Conservation (phyloP, 352 stramenopile species). For the Phytopythium cucurbitacearum region DNA sequence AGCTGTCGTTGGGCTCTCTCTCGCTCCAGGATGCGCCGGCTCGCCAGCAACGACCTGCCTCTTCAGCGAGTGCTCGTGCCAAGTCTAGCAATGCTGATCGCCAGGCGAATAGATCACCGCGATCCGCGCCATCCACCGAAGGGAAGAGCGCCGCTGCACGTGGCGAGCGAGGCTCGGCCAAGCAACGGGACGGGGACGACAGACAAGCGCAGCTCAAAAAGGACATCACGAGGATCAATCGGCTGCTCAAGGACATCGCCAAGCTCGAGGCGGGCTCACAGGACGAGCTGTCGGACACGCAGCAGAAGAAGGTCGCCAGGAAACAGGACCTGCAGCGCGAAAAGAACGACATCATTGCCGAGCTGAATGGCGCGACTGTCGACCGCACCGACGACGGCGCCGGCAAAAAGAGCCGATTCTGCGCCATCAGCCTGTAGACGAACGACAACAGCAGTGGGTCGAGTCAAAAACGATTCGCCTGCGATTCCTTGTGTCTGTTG, state of each 20-base stretch:
- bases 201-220: slow-evolving; percentile 12
- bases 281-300: slow-evolving; percentile 22
- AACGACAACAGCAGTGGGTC: too few species aligned
- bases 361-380: slow-evolving; percentile 38
- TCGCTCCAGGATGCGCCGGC: not conserved
- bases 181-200: slow-evolving; percentile 4
- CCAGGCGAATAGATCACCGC: too few species aligned
- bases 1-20: slow-evolving; percentile 3
- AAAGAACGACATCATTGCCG: slow-evolving; percentile 32
- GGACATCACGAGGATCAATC: slow-evolving; percentile 47
- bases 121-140: not conserved
- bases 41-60: too few species aligned
- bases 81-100: too few species aligned
- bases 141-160: not conserved
- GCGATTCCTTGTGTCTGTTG: too few species aligned
- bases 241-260: slow-evolving; percentile 28
- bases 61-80: too few species aligned
- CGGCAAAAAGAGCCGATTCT: slow-evolving; percentile 14
- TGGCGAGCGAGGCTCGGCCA: not conserved
- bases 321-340: slow-evolving; percentile 34
- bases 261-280: slow-evolving; percentile 12
- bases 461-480: too few species aligned
- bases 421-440: slow-evolving; percentile 20
- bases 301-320: slow-evolving; percentile 23
- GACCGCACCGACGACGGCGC: slow-evolving; percentile 11